Conservation (phyloP, 169 alveolate genomes). For the Plasmodium inui region DNA sequence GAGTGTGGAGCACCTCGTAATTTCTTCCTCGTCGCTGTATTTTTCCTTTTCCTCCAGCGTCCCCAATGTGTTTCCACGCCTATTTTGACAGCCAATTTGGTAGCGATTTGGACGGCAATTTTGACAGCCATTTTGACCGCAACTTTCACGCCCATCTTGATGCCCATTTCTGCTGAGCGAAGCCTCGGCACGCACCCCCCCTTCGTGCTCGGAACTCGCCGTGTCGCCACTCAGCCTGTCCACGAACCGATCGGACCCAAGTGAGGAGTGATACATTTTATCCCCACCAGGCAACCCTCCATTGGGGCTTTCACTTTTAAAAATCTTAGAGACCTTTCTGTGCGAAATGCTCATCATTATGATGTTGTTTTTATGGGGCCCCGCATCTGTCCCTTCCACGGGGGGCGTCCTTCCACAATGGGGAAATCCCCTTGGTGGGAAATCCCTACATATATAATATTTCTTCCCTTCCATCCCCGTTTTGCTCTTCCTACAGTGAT, state of each 20-base stretch:
- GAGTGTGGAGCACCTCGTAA: background rate
- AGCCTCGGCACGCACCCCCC: background rate
- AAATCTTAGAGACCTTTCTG: background rate
- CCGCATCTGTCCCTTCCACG: background rate
- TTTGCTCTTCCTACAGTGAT: background rate
- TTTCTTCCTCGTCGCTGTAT: constrained; percentile 9
- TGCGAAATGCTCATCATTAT: background rate
- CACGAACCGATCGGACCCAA: background rate
- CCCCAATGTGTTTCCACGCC: background rate
- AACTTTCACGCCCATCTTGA: background rate
- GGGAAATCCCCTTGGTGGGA: background rate
- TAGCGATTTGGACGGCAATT: too few relatives aligned
- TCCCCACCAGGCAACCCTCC: background rate
- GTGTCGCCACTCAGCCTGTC: background rate
- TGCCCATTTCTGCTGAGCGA: background rate
- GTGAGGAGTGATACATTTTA: constrained; percentile 1
- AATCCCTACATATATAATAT: background rate
- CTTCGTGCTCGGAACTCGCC: background rate
- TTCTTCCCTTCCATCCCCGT: background rate
- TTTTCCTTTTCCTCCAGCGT: background rate
- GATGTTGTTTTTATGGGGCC: background rate
- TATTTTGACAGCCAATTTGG: too few relatives aligned
- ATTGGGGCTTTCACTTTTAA: background rate
- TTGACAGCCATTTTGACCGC: background rate
- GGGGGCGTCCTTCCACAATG: background rate